Conservation (phyloP, 139 green algal species). For the Raphidocelis subcapitata region DNA sequence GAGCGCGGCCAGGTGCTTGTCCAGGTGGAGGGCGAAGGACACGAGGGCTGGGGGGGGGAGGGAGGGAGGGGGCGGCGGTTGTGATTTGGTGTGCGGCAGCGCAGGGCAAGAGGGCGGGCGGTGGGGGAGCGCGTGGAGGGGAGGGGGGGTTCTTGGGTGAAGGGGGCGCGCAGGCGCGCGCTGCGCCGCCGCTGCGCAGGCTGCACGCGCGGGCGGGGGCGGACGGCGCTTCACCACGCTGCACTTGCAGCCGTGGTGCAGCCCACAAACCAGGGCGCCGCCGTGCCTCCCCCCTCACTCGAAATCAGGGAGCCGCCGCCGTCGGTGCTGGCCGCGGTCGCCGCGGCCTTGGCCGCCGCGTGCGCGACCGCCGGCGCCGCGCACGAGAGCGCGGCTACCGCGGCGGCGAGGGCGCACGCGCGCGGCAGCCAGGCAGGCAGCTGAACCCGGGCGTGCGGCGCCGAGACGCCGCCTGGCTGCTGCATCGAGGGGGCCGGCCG, state of each 20-base stretch:
- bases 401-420: background rate
- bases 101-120: too few species aligned
- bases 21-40: conserved; percentile 80
- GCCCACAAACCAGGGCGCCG: too few species aligned
- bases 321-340: background rate
- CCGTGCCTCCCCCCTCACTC: too few species aligned
- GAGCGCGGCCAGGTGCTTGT: conserved; percentile 76
- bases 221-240: too few species aligned
- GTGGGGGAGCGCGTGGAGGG: background rate
- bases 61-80: conserved; percentile 1
- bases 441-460: background rate
- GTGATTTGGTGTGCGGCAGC: background rate
- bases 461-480: too few species aligned
- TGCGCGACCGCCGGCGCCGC: background rate
- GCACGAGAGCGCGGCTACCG: background rate
- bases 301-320: too few species aligned
- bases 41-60: conserved; percentile 40
- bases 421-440: background rate
- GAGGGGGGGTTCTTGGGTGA: background rate
- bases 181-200: background rate
- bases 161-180: background rate
- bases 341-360: background rate
- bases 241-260: too few species aligned
- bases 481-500: too few species aligned
- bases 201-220: too few species aligned